A percentile compares a stretch with the other conserved stretches of the same genome.
Evolutionary conservation across 257 asterid species (phyloP).

Genomic region (Solanum rostratum): DNA sequence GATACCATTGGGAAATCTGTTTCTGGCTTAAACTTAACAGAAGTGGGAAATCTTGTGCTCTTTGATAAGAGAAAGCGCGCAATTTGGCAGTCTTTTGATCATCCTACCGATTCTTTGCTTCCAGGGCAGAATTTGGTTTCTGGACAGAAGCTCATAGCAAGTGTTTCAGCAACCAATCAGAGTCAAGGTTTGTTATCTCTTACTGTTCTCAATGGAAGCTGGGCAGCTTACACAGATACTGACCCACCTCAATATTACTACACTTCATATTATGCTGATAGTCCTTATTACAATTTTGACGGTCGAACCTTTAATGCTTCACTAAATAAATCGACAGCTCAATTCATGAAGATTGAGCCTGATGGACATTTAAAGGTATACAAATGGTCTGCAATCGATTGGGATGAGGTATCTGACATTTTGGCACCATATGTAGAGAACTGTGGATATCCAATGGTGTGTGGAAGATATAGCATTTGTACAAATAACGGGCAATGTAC

Average conservation of each 20-base stretch:
- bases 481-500: neutral
- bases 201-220: neutral
- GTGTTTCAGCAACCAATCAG: neutral
- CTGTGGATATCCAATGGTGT: neutral
- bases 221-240: neutral
- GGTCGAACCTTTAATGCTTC: neutral
- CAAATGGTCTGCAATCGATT: neutral
- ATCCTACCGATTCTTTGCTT: neutral
- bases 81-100: constrained; percentile 10
- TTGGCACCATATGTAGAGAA: neutral
- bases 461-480: neutral
- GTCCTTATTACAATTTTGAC: neutral
- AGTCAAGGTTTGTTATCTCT: neutral
- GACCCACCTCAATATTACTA: neutral
- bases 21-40: neutral
- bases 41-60: neutral
- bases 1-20: neutral
- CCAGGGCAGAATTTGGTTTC: neutral
- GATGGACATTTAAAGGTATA: neutral
- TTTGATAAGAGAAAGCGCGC: neutral
- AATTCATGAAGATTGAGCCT: neutral
- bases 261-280: accelerated
- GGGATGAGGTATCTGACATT: neutral
- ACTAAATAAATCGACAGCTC: neutral
- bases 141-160: neutral